These are phyloP conservation scores for Termitomyces sp. DNA, from an alignment of 768 basidiomycete species.

Conservation along the genomic window DNA sequence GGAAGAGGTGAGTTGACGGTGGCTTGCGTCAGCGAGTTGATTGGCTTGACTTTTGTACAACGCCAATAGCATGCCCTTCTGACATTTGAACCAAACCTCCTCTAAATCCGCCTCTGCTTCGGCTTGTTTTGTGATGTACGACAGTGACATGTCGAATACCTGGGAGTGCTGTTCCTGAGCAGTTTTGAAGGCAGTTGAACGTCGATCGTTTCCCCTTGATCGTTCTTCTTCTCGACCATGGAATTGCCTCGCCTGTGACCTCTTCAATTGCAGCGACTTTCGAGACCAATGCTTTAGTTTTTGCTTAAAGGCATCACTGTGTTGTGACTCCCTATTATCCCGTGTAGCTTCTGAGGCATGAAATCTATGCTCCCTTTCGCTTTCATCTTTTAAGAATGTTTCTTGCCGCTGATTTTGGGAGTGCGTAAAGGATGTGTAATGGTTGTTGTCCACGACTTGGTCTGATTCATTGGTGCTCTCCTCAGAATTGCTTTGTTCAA, in stretches of 20 bases:
- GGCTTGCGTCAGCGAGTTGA: background rate
- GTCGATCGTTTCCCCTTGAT: background rate
- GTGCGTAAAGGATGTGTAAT: background rate
- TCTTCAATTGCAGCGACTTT: background rate
- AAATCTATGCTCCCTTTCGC: background rate
- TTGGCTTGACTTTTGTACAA: background rate
- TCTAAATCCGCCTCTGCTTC: background rate
- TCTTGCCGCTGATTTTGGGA: conserved; percentile 4
- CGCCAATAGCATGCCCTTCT: background rate
- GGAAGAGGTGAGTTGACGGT: background rate
- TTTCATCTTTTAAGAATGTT: conserved; percentile 2
- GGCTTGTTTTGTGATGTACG: background rate
- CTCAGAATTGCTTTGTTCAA: background rate
- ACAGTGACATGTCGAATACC: background rate
- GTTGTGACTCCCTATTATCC: background rate
- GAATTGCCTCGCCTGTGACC: background rate
- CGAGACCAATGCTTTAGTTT: background rate
- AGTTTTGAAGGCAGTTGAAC: background rate
- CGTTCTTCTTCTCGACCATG: background rate
- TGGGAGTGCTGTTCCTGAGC: background rate
- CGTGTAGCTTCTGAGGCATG: background rate
- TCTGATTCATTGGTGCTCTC: background rate
- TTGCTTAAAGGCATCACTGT: background rate
- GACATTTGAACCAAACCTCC: background rate
- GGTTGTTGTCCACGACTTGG: background rate